Conservation (phyloP, 352 stramenopile genomes). For the Phytophthora palmivora region DNA sequence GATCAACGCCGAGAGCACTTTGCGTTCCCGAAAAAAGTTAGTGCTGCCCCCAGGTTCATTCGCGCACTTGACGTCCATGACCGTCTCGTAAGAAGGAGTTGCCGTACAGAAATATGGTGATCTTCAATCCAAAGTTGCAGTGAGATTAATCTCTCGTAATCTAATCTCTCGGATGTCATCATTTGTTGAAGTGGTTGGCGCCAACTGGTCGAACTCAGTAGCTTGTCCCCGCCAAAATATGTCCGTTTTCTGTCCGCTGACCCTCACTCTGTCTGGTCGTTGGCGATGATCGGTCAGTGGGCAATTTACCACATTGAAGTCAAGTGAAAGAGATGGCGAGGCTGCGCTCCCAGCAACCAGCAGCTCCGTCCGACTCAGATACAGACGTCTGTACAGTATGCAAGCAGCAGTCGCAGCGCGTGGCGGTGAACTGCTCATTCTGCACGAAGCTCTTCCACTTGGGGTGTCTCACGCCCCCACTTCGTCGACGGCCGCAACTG, state of each 20-base stretch:
- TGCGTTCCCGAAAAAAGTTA: conserved; percentile 69
- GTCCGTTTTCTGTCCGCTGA: conserved; percentile 16
- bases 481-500: conserved; percentile 52
- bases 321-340: conserved; percentile 34
- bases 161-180: conserved; percentile 3
- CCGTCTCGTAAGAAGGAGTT: conserved; percentile 32
- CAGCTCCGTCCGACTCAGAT: conserved; percentile 11
- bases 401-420: conserved; percentile 40
- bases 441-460: conserved; percentile 63
- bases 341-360: conserved; percentile 16
- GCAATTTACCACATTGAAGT: conserved; percentile 33
- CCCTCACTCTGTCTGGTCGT: conserved; percentile 8
- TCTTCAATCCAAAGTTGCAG: background rate
- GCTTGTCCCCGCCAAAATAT: conserved; percentile 15
- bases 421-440: conserved; percentile 50
- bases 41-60: conserved; percentile 76
- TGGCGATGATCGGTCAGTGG: conserved; percentile 10
- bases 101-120: background rate
- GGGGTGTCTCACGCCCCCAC: conserved; percentile 56
- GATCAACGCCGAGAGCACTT: conserved; percentile 65
- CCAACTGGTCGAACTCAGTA: conserved; percentile 11
- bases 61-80: conserved; percentile 41
- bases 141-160: background rate
- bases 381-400: conserved; percentile 49
- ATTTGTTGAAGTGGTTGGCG: conserved; percentile 20